phyloP scores from a whole-genome alignment of 805 yeast species.

The Brettanomyces sp. region DNA sequence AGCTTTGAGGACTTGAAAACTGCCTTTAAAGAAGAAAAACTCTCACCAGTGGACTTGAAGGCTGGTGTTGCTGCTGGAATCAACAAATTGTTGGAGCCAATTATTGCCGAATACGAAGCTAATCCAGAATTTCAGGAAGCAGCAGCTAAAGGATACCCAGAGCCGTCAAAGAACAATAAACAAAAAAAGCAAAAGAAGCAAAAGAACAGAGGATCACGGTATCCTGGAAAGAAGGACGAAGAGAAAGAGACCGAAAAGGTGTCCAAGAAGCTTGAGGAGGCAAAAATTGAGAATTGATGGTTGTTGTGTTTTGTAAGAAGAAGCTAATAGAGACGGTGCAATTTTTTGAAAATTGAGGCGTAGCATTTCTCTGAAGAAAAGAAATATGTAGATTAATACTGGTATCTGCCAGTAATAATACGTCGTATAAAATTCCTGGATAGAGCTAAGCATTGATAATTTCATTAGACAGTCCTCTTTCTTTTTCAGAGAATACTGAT shows the following conservation, averaged over 20 bases:
- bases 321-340: no score
- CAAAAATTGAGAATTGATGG: conserved; percentile 22
- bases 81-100: conserved; percentile 73
- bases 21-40: conserved; percentile 63
- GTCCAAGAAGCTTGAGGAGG: conserved; percentile 30
- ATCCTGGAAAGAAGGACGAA: conserved; percentile 57
- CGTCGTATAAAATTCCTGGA: no score
- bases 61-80: conserved; percentile 84
- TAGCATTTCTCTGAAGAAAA: no score
- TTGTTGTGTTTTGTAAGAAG: no score
- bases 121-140: conserved; percentile 70
- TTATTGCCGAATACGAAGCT: conserved; percentile 56
- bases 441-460: no score
- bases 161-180: conserved; percentile 47
- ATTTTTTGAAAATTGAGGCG: no score
- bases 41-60: conserved; percentile 91
- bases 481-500: no score
- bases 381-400: no score
- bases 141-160: conserved; percentile 77
- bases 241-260: conserved; percentile 18
- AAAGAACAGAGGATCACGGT: conserved; percentile 82
- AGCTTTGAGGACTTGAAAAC: conserved; percentile 59
- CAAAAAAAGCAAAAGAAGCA: conserved; percentile 58
- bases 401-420: no score
- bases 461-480: no score